A percentile compares a stretch with the other conserved stretches of the same genome.
Evolutionary conservation across 2,329 filamentous ascomycete species (phyloP).

Genomic region (Neonectria hederae): DNA sequence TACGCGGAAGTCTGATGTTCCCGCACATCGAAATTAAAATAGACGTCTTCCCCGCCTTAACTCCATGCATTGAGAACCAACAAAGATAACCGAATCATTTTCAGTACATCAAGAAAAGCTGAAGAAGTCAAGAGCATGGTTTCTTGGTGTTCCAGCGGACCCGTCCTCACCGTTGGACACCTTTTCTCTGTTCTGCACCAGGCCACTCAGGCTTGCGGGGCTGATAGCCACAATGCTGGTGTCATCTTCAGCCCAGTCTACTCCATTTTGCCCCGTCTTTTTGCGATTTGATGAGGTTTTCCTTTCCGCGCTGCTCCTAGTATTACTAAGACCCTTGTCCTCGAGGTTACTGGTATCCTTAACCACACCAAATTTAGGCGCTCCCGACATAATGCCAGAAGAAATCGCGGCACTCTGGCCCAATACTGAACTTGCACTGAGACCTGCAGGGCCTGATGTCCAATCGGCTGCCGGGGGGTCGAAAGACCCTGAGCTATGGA

Average conservation of each 20-base stretch:
- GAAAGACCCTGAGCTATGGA: slow-evolving; percentile 30
- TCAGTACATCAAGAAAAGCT: slow-evolving; percentile 39
- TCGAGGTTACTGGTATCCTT: slow-evolving; percentile 18
- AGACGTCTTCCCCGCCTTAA: not conserved
- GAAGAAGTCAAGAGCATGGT: slow-evolving; percentile 54
- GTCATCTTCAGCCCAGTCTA: slow-evolving; percentile 27
- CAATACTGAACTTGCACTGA: slow-evolving; percentile 44
- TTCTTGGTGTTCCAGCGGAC: slow-evolving; percentile 37
- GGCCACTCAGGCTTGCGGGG: slow-evolving; percentile 46
- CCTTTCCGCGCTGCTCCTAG: not conserved
- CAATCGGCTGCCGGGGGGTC: slow-evolving; percentile 42
- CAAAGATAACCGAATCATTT: not conserved
- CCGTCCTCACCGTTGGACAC: slow-evolving; percentile 29
- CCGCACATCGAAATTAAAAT: not conserved
- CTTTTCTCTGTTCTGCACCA: slow-evolving; percentile 46
- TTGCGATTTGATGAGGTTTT: slow-evolving; percentile 1
- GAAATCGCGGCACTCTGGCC: slow-evolving; percentile 40
- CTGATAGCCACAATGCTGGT: slow-evolving; percentile 30
- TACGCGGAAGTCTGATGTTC: not conserved
- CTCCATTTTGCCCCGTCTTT: slow-evolving; percentile 16
- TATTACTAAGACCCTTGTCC: not conserved
- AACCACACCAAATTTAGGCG: slow-evolving; percentile 21
- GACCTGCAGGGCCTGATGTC: slow-evolving; percentile 40
- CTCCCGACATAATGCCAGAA: slow-evolving; percentile 38
- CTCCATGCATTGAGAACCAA: not conserved